Evolutionary conservation across 1,139 yeast genomes (phyloP), one percentile per base, ranked within the genome.

Genomic region (Debaryomyces sp.): DNA sequence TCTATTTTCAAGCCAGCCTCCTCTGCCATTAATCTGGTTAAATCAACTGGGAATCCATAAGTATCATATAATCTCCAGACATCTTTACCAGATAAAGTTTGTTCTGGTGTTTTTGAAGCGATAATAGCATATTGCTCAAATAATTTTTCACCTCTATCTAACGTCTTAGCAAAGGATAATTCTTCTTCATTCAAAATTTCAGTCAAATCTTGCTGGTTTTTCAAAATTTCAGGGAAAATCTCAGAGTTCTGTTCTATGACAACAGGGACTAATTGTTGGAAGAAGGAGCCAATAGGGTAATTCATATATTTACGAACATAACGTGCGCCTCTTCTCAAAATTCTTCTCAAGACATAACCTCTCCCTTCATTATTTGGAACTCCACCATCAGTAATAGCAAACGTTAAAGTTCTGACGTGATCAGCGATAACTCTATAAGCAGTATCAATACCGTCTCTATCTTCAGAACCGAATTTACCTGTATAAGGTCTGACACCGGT

Each of bases 341-440:
- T 91, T 75, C 99, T 87, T 76, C 99, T 87, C 65, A 94, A 77
- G 36, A 94, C 99, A 63, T 94, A 94, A 59, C 99, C 99, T 74
- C 99, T 87, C 61, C 99, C 99, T 67, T 94, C 99, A 64, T 92
- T 94, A 73, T 94, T 94, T 63, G 99, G 99, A 49, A 95, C 97
- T 62, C 99, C 99, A 61, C 99, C 99, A 69, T 94, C 99, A 44
- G 96, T 89, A 55, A 94, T 81, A 47, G 99, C 98, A 70, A 94
- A 89, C 3, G 96, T 89, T 65, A 95, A 80, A 29, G 99, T 94
- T 74, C 99, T 85, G 39, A 94, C 97, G 68, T 94, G 99, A 71
- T 94, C 99, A 49, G 99, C 99, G 62, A 94, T 82, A 41, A 94
- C 99, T 71, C 99, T 84, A 76, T 95, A 94, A 50, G 99, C 98